phyloP scores from a whole-genome alignment of 2,329 filamentous ascomycete species.

The Cytospora chrysosperma region DNA sequence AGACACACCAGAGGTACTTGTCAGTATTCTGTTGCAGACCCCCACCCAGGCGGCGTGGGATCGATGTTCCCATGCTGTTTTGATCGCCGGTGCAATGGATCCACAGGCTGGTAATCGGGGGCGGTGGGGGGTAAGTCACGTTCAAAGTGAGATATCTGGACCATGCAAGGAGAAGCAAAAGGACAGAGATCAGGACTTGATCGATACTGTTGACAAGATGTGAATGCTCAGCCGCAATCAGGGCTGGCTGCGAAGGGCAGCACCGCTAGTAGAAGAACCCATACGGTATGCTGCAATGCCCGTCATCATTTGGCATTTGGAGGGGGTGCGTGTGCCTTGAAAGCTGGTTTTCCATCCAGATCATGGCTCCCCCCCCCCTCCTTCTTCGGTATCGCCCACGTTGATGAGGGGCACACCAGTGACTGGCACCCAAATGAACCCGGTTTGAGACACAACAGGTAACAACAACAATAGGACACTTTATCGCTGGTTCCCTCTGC shows the following conservation, averaged over 20 bases:
- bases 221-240: slow-evolving; percentile 3
- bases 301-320: neutral
- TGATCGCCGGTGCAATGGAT: neutral
- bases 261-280: neutral
- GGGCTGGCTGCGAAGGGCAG: neutral
- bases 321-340: too few species aligned
- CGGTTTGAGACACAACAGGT: neutral
- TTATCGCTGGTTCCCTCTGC: neutral
- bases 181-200: neutral
- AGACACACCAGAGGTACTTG: neutral
- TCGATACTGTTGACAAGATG: neutral
- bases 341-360: too few species aligned
- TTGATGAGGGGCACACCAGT: neutral
- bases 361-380: too few species aligned
- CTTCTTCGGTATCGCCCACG: neutral
- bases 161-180: neutral
- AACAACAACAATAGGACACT: neutral
- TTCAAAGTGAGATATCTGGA: neutral
- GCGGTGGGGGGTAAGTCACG: neutral
- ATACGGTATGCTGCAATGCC: neutral
- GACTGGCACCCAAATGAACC: neutral
- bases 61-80: neutral
- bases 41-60: neutral
- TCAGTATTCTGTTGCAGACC: neutral
- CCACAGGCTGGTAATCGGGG: neutral